Base-by-base conservation (phyloP, 2,329 filamentous ascomycete species). In the Beauveria medogensis region DNA sequence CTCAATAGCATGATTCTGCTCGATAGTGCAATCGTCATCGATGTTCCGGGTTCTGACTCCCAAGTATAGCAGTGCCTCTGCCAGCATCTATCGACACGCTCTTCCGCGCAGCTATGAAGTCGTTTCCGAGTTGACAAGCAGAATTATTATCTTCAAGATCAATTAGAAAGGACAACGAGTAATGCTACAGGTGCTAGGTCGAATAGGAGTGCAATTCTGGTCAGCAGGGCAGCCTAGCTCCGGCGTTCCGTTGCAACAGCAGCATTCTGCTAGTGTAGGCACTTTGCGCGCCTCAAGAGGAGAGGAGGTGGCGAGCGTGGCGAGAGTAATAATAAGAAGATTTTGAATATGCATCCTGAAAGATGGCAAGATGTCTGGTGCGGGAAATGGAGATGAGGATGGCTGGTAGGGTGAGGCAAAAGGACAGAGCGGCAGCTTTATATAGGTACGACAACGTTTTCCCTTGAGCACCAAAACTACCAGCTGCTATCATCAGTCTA, bases 221-320 rank as follows among this genome's bases (percentile, higher is more conserved):
- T 41, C 37, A n/a, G 40, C 63, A 37, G 59, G 47, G 51, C 64
- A 64, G 48, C 62, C 63, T 28, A 65, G 55, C 9, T 53, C 55
- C 2, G 63, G 64, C 3, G 55, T 55, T 40, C 56, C 63, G 56
- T 65, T 58, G 59, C 61, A 65, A 59, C 63, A 61, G 63, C 56
- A 62, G 43, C 63, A 62, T 26, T 65, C 61, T 28, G 61, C 64
- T 28, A 61, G 60, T 28, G 64, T 63, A 8, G 59, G 63, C 7
- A 28, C 12, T 30, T 60, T 60, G 58, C 60, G 63, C 41, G 20
- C 37, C 41, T 61, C 54, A 47, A 64, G 41, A 22, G 62, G 55
- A 9, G 54, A 55, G 6, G 59, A 44, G 18, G 40, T 53, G 8
- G 37, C 59, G 30, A 52, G n/a, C 5, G 61, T 56, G 12, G 51